These are phyloP conservation scores for Ulota crispa DNA, from an alignment of 225 moss, liverwort and hornwort genomes.

Conservation along the genomic window DNA sequence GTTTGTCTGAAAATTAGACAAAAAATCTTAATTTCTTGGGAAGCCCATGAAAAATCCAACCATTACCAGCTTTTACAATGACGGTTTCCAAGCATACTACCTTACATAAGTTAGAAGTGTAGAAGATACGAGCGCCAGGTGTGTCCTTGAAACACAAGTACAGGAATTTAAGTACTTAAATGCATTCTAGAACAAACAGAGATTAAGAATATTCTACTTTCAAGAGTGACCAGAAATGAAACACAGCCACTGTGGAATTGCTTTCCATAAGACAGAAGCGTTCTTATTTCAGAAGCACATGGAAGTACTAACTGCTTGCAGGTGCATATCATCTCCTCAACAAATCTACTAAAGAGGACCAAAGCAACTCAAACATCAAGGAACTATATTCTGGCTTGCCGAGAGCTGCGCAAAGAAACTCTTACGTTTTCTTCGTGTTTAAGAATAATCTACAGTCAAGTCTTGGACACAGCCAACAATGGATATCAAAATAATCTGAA, in stretches of 20 bases:
- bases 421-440: not conserved
- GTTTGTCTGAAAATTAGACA: too few relatives aligned
- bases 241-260: not conserved
- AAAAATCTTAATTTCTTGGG: too few relatives aligned
- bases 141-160: too few relatives aligned
- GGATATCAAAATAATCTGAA: slow-evolving; percentile 12
- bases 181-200: too few relatives aligned
- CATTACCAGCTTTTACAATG: too few relatives aligned
- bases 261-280: slow-evolving; percentile 11
- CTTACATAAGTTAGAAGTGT: too few relatives aligned
- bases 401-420: slow-evolving; percentile 23
- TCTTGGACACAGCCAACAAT: slow-evolving; percentile 31
- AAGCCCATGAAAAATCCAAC: too few relatives aligned
- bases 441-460: slow-evolving; percentile 23
- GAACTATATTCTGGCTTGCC: slow-evolving; percentile 30
- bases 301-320: slow-evolving; percentile 19
- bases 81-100: too few relatives aligned
- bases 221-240: not conserved
- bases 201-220: not conserved
- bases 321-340: slow-evolving; percentile 12
- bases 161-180: too few relatives aligned
- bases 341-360: slow-evolving; percentile 13
- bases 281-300: slow-evolving; percentile 38
- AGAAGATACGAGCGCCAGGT: too few relatives aligned
- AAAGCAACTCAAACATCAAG: slow-evolving; percentile 24